A percentile compares a stretch with the other conserved stretches of the same genome.
phyloP scores from a whole-genome alignment of 2,329 filamentous ascomycete species.

The Didymella pomorum region DNA sequence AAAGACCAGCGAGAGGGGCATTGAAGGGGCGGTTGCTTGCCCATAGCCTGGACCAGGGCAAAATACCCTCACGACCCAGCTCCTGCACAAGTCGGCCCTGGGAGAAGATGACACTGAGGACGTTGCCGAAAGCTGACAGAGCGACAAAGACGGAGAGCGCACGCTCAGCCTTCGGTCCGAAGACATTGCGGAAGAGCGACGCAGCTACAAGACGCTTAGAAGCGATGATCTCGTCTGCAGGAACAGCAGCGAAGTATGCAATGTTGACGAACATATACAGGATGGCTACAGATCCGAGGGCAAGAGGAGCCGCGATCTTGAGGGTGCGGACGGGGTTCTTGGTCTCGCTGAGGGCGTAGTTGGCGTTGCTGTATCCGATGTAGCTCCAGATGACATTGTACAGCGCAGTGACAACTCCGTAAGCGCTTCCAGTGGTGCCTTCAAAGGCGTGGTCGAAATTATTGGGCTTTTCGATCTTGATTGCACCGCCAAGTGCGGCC shows the following conservation, averaged over 20 bases:
- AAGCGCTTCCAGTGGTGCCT: constrained; percentile 71
- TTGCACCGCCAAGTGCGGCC: constrained; percentile 67
- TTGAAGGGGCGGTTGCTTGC: constrained; percentile 71
- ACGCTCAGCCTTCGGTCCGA: constrained; percentile 62
- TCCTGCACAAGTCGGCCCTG: constrained; percentile 72
- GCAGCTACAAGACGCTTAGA: constrained; percentile 65
- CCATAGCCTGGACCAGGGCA: constrained; percentile 69
- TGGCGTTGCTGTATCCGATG: constrained; percentile 73
- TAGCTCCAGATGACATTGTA: constrained; percentile 78
- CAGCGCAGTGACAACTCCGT: constrained; percentile 72
- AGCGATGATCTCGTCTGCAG: constrained; percentile 62
- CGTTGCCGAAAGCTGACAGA: constrained; percentile 72
- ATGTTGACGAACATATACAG: constrained; percentile 74
- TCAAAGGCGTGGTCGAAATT: constrained; percentile 71
- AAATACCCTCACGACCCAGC: constrained; percentile 70
- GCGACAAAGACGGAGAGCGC: constrained; percentile 72
- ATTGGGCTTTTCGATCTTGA: constrained; percentile 65
- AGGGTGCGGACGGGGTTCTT: constrained; percentile 71
- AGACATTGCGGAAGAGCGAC: constrained; percentile 65
- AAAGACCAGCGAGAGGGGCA: constrained; percentile 67
- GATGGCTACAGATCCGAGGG: constrained; percentile 65
- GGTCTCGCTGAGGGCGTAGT: constrained; percentile 71
- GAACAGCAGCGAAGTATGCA: constrained; percentile 70
- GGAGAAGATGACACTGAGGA: constrained; percentile 72
- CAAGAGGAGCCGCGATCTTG: constrained; percentile 69